Evolutionary conservation across 257 asterid genomes (phyloP).

Genomic region (Eucommia ulmoides): DNA sequence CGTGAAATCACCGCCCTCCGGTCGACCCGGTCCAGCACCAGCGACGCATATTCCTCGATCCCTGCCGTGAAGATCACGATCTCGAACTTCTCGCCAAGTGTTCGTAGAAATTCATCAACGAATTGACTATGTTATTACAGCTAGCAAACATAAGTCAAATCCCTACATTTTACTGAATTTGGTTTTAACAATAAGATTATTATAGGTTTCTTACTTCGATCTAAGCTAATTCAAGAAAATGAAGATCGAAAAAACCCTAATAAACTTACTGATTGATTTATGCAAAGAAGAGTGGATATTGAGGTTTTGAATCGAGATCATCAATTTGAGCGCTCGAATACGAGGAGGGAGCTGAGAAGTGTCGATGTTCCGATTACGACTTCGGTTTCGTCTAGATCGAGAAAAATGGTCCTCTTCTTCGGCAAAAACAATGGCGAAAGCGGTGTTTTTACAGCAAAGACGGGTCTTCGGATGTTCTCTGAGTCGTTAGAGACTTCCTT

Average conservation of each 20-base stretch:
- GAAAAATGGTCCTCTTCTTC: conserved; percentile 49
- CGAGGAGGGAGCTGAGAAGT: conserved; percentile 62
- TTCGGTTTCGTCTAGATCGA: conserved; percentile 84
- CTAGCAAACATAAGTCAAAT: too few relatives aligned
- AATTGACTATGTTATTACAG: too few relatives aligned
- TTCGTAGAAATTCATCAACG: conserved; percentile 56
- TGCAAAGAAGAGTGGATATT: conserved; percentile 59
- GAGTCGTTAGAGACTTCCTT: conserved; percentile 21
- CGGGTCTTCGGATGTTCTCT: conserved; percentile 13
- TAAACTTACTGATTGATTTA: too few relatives aligned
- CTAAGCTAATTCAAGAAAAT: too few relatives aligned
- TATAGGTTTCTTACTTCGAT: too few relatives aligned
- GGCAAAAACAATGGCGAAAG: conserved; percentile 38
- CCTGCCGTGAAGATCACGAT: conserved; percentile 87
- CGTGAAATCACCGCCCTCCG: conserved; percentile 48
- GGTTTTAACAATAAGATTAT: too few relatives aligned
- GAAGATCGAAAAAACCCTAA: too few relatives aligned
- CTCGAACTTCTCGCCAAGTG: conserved; percentile 48
- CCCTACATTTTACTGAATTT: too few relatives aligned
- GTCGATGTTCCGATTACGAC: conserved; percentile 50
- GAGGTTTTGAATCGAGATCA: conserved; percentile 48
- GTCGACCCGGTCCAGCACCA: conserved; percentile 63
- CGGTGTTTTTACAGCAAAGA: conserved; percentile 23
- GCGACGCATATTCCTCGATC: conserved; percentile 69
- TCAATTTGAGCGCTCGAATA: conserved; percentile 62